Percentiles rank a stretch among this genome's conserved stretches.
Conservation (phyloP, 495 filamentous ascomycete genomes). For the Xylaria venustula region DNA sequence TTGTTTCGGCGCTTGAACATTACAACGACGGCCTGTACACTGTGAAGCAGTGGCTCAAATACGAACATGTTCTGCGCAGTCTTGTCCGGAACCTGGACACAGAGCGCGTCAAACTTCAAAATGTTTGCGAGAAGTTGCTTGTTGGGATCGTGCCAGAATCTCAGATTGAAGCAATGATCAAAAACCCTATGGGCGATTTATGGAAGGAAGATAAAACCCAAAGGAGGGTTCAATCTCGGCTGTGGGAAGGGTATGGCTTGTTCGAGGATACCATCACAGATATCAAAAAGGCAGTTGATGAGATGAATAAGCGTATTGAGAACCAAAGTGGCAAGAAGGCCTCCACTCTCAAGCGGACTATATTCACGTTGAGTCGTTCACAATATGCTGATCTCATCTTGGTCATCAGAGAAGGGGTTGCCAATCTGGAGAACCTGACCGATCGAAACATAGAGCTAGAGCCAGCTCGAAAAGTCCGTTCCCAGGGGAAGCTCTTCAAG, state of each 20-base stretch:
- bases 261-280: constrained; percentile 14
- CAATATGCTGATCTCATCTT: constrained; percentile 26
- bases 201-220: not conserved
- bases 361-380: constrained; percentile 26
- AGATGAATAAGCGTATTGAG: constrained; percentile 18
- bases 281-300: constrained; percentile 17
- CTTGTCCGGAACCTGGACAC: constrained; percentile 32
- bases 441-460: constrained; percentile 29
- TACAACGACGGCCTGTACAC: constrained; percentile 31
- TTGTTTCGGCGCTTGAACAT: constrained; percentile 36
- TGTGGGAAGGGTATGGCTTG: not conserved
- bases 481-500: constrained; percentile 19
- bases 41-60: constrained; percentile 11
- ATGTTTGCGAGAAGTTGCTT: constrained; percentile 31
- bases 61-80: constrained; percentile 20
- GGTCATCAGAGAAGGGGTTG: constrained; percentile 29
- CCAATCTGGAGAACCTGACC: constrained; percentile 30
- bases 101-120: constrained; percentile 29
- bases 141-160: constrained; percentile 20
- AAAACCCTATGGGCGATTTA: constrained; percentile 16
- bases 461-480: constrained; percentile 16
- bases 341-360: not conserved
- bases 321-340: constrained; percentile 20
- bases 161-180: constrained; percentile 25
- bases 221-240: not conserved